These are phyloP conservation scores for Penicillium macrosclerotiorum DNA, from an alignment of 495 filamentous ascomycete species.

Conservation along the genomic window DNA sequence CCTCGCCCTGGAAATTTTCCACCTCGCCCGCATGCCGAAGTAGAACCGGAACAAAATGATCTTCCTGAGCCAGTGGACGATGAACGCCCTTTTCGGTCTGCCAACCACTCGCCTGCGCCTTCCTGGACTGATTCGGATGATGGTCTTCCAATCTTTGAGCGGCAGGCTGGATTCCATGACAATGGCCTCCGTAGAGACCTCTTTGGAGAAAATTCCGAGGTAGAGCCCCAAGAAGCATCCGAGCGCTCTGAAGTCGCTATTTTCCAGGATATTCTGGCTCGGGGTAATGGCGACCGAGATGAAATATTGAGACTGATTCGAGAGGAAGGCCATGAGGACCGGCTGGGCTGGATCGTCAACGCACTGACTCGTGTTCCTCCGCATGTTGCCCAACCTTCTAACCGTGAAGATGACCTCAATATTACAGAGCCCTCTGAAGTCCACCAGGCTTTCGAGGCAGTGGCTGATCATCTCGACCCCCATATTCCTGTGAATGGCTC, in stretches of 20 bases:
- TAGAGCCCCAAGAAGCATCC: neutral
- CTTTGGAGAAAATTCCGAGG: neutral
- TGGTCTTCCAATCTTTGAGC: slow-evolving; percentile 9
- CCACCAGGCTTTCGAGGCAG: neutral
- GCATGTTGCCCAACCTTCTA: slow-evolving; percentile 8
- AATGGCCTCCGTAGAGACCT: neutral
- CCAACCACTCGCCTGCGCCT: slow-evolving; percentile 20
- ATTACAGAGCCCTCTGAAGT: neutral
- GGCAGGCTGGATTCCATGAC: neutral
- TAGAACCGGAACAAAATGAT: slow-evolving; percentile 16
- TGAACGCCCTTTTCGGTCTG: slow-evolving; percentile 1
- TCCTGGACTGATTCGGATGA: slow-evolving; percentile 26
- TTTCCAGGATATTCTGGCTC: slow-evolving; percentile 50
- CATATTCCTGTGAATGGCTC: too few relatives aligned
- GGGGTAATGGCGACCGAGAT: slow-evolving; percentile 56
- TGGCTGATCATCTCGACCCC: slow-evolving; percentile 10
- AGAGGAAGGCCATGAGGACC: slow-evolving; percentile 56
- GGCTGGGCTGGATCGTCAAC: slow-evolving; percentile 50
- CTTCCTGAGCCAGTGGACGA: slow-evolving; percentile 15
- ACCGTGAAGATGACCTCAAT: neutral
- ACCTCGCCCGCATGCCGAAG: neutral
- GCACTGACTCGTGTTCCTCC: slow-evolving; percentile 31
- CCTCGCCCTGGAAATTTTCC: slow-evolving; percentile 4
- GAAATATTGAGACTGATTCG: slow-evolving; percentile 60
- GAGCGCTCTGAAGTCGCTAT: slow-evolving; percentile 36